Base-by-base conservation (phyloP, 768 basidiomycete species). In the Coprinopsis marcescibilis region DNA sequence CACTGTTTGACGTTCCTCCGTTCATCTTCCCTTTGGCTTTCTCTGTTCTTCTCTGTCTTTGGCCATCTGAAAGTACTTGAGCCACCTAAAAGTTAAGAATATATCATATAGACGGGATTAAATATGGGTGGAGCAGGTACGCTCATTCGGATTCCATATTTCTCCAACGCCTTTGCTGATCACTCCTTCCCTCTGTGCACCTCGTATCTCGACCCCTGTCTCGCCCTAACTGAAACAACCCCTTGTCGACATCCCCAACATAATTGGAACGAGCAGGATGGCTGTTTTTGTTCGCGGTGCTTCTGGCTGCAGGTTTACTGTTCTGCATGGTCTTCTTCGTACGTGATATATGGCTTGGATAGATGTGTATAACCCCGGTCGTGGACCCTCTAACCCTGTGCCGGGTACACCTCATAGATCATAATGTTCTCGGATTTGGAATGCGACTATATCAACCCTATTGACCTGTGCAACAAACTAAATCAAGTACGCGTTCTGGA, bases 241-340 rank as follows among this genome's bases (percentile, higher is more conserved):
- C n/a, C 29, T 32, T 32, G 8, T 8, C 29, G 29, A 32, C 8
- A n/a, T n/a, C n/a, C n/a, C n/a, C n/a, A n/a, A n/a, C n/a, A n/a
- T n/a, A n/a, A 17, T 11, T 24, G 11, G 8, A 5, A 34, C 43
- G 32, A 51, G 37, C 46, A 94, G 93, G 90, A 63, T 97, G 94
- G 95, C 69, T 99, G 54, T 99, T 96, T 73, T 79, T 98, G 57
- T 93, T 97, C 64, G 81, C 91, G 62, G 94, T 97, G 64, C 83
- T 98, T 45, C 83, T 91, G 81, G 87, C 93, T 56, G 95, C 94
- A 15, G 92, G 85, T 26, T 75, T 98, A 50, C 73, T 99, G 50
- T 99, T 99, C 73, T 96, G 93, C 57, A 93, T 93, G 87, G 96
- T 99, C 63, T 99, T 98, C 77, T 99, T 96, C 69, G 95, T 97